These are phyloP conservation scores for Apiospora saccharicola DNA, from an alignment of 2,329 filamentous ascomycete species.

Conservation along the genomic window DNA sequence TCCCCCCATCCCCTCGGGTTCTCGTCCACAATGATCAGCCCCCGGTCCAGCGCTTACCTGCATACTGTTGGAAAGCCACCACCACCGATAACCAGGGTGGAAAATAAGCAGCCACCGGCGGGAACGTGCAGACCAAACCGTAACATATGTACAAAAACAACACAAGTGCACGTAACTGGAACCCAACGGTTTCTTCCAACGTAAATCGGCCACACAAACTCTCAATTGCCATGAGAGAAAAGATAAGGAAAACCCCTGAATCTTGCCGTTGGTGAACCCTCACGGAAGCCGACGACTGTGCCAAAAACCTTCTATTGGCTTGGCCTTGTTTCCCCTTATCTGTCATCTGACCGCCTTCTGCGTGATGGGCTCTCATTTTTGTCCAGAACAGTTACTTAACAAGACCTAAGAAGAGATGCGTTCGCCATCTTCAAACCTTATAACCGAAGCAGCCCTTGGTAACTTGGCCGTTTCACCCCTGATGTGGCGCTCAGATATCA, in stretches of 20 bases:
- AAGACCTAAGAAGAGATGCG: background rate
- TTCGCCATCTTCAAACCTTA: background rate
- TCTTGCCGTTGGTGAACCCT: background rate
- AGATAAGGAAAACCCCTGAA: background rate
- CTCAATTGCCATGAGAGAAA: background rate
- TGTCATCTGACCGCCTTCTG: background rate
- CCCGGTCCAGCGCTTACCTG: conserved; percentile 3
- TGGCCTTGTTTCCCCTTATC: background rate
- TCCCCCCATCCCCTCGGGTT: conserved; percentile 10
- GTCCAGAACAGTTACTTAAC: background rate
- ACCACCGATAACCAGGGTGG: conserved; percentile 1
- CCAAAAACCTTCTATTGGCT: conserved; percentile 1
- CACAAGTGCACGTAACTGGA: background rate
- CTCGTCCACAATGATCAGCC: background rate
- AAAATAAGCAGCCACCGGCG: conserved; percentile 11
- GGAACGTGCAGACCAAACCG: background rate
- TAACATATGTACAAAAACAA: background rate
- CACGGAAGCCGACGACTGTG: conserved; percentile 9
- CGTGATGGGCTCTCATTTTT: background rate
- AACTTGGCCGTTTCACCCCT: background rate
- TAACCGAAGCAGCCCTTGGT: background rate
- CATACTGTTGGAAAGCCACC: background rate
- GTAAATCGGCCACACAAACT: background rate
- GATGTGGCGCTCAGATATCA: background rate
- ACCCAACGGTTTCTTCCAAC: background rate